phyloP scores from a whole-genome alignment of 1,284 basidiomycete genomes.

The Heterobasidion irregulare region DNA sequence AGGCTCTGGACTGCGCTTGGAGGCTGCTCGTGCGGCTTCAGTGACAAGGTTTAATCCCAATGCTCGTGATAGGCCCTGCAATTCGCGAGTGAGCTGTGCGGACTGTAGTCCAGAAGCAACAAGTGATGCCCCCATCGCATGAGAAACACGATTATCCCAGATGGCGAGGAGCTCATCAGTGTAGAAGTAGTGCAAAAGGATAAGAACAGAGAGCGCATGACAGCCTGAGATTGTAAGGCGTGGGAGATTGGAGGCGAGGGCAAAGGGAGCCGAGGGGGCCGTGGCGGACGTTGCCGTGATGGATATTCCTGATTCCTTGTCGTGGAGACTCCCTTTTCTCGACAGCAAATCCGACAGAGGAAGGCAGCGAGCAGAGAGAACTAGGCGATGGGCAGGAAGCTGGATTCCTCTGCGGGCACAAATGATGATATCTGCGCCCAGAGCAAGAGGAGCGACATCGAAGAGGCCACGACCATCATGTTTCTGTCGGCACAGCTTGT shows the following conservation, averaged over 20 bases:
- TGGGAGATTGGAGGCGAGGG: conserved; percentile 6
- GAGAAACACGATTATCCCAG: conserved; percentile 76
- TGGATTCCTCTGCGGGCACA: conserved; percentile 26
- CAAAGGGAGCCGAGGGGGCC: conserved; percentile 7
- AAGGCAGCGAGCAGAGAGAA: conserved; percentile 57
- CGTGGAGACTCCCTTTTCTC: conserved; percentile 20
- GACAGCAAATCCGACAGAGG: conserved; percentile 38
- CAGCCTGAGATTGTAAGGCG: conserved; percentile 40
- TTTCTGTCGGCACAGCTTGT: conserved; percentile 12
- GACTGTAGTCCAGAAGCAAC: conserved; percentile 32
- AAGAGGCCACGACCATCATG: conserved; percentile 17
- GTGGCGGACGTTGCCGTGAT: conserved; percentile 16
- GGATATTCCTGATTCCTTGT: conserved; percentile 23
- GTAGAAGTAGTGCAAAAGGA: conserved; percentile 85
- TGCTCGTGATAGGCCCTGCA: conserved; percentile 43
- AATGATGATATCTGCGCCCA: conserved; percentile 62
- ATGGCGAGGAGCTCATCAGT: conserved; percentile 77
- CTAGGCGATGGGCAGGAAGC: conserved; percentile 59
- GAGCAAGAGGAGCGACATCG: conserved; percentile 15
- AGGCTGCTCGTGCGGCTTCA: conserved; percentile 43
- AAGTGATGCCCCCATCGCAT: conserved; percentile 36
- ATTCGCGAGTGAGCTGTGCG: conserved; percentile 51
- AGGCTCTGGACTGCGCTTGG: conserved; percentile 37
- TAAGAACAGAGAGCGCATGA: conserved; percentile 60
- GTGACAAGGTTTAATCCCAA: conserved; percentile 49